Base-by-base conservation (phyloP, 768 basidiomycete genomes). In the Coprinellus micaceus region DNA sequence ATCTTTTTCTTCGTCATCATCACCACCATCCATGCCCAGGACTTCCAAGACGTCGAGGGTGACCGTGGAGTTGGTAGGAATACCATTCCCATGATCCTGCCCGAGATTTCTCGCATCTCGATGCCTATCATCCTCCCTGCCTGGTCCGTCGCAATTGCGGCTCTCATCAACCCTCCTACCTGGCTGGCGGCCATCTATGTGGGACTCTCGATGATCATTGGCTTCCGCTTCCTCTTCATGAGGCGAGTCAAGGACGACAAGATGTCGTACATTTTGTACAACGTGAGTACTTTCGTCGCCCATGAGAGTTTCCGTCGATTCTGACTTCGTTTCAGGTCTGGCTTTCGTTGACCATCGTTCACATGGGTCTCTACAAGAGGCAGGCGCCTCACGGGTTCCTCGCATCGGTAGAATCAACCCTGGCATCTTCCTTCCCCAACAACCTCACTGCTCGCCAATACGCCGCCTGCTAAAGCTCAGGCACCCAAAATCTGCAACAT, bases 1-100 rank as follows among this genome's bases (percentile, higher is more conserved):
- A 49, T 50, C 40, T 68, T 63, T 48, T 53, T 25, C 37, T 58
- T 62, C 17, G 63, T 78, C 12, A 73, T 79, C 29, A 61, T 74
- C 15, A 77, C 79, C 0, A 81, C 79, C 3, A 74, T 79, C 11
- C 78, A 80, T 21, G 72, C 76, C 0, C 68, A 69, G 62, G 80
- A 81, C 55, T 81, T 77, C 56, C 68, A 74, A 26, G 80, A 81
- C 52, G 61, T 72, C 13, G 66, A 68, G n/a, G 79, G 79, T 0
- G 80, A 81, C 48, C 60, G 62, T 4, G 48, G 67, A n/a, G 65
- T 66, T 0, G 75, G 75, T 0, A 69, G 79, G 3, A 21, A 66
- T 1, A 81, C 79, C 0, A 61, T 81, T 22, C 79, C 79, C 1
- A 76, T 81, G 51, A 69, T 71, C 29, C 71, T 73, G 30, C 80